Percentiles rank a stretch among this genome's conserved stretches.
Evolutionary conservation across 768 basidiomycete species (phyloP).

Genomic region (Cystofilobasidium bisporidii): DNA sequence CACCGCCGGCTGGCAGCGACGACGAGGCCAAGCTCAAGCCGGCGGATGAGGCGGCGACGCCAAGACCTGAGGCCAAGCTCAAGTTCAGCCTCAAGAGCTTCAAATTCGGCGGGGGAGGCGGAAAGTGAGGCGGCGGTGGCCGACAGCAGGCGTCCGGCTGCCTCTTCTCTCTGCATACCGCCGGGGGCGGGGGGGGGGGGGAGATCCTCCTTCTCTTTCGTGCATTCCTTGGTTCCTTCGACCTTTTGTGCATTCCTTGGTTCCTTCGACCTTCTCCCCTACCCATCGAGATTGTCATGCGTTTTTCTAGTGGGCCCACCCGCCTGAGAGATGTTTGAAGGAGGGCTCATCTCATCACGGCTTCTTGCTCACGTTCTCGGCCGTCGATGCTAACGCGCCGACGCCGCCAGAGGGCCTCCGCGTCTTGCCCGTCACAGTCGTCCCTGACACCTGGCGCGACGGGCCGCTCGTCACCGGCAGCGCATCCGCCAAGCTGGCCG

Average conservation of each 20-base stretch:
- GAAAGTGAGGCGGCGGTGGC: not conserved
- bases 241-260: not conserved
- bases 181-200: no score
- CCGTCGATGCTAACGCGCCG: not conserved
- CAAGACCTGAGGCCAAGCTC: conserved; percentile 10
- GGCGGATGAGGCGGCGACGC: not conserved
- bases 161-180: no score
- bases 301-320: no score
- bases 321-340: no score
- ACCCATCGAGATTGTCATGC: no score
- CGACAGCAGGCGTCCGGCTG: not conserved
- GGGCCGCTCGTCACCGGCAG: not conserved
- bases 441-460: not conserved
- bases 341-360: no score
- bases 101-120: conserved; percentile 9
- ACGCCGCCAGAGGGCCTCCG: not conserved
- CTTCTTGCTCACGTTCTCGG: not conserved
- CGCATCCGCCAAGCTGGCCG: not conserved
- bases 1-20: not conserved
- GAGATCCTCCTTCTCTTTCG: not conserved
- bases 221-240: not conserved
- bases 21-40: not conserved
- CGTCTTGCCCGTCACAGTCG: not conserved
- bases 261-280: no score
- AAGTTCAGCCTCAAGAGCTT: conserved; percentile 23